Percentiles rank a stretch among this genome's conserved stretches.
Evolutionary conservation across 1,139 yeast species (phyloP).

Genomic region (Saccharomycopsis hybrid): DNA sequence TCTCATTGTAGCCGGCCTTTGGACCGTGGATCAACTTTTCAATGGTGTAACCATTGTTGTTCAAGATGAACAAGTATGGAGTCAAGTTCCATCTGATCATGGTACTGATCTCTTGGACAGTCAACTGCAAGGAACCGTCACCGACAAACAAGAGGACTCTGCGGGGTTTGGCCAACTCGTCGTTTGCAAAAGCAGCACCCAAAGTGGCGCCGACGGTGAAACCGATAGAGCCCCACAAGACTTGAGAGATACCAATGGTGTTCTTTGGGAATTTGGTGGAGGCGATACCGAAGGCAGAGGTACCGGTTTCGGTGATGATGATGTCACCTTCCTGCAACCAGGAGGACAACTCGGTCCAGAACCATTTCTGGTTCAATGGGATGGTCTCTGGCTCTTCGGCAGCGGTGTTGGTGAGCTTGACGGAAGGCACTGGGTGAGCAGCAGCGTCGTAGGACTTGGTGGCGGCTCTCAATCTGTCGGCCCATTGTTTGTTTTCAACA

Average conservation of each 20-base stretch:
- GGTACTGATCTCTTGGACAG: conserved; percentile 82
- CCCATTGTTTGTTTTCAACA: conserved; percentile 28
- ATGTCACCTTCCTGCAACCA: conserved; percentile 79
- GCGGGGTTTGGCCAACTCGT: conserved; percentile 59
- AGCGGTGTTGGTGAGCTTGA: conserved; percentile 29
- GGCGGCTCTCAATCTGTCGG: conserved; percentile 2
- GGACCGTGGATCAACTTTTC: conserved; percentile 85
- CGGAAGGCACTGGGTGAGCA: conserved; percentile 44
- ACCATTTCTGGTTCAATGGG: conserved; percentile 64
- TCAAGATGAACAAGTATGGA: conserved; percentile 76
- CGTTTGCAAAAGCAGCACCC: conserved; percentile 83
- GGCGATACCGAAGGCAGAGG: conserved; percentile 82
- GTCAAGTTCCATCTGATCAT: conserved; percentile 74
- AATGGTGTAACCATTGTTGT: conserved; percentile 85
- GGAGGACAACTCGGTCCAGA: conserved; percentile 70
- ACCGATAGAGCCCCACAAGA: conserved; percentile 88
- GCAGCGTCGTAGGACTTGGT: conserved; percentile 33
- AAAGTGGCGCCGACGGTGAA: conserved; percentile 78
- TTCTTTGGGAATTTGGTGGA: conserved; percentile 72
- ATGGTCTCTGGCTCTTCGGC: conserved; percentile 31
- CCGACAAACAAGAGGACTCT: conserved; percentile 81
- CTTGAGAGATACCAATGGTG: conserved; percentile 77
- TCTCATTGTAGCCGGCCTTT: conserved; percentile 67
- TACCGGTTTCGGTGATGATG: conserved; percentile 82
- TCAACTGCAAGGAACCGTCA: conserved; percentile 84